These are phyloP conservation scores for Penicillium sp. DNA, from an alignment of 2,329 filamentous ascomycete species.

Conservation along the genomic window DNA sequence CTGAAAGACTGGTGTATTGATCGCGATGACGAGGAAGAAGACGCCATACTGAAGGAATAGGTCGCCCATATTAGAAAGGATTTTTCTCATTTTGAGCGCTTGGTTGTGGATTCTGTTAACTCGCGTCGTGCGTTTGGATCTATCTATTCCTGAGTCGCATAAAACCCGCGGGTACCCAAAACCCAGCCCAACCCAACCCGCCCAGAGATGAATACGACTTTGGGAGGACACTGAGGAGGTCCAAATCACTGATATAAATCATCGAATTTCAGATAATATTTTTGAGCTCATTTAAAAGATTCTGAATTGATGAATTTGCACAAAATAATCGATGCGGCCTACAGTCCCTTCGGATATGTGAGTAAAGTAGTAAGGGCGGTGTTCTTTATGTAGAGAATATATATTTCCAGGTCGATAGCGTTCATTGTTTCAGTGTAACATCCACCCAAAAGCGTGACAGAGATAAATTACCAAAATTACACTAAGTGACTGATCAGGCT, in stretches of 20 bases:
- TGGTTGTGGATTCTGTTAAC: background rate
- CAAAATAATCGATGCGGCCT: constrained; percentile 5
- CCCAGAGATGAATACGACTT: constrained; percentile 3
- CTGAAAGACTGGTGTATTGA: background rate
- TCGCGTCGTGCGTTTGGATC: constrained; percentile 3
- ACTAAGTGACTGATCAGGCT: constrained; percentile 9
- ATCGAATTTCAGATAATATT: constrained; percentile 2
- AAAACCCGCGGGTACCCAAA: constrained; percentile 11
- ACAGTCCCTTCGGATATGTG: background rate
- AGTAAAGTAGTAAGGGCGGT: background rate
- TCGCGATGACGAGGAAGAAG: constrained; percentile 1
- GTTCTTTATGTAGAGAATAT: background rate
- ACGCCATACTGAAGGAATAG: background rate
- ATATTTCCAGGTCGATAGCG: background rate
- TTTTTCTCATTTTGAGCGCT: background rate
- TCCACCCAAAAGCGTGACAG: constrained; percentile 2
- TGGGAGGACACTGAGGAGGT: constrained; percentile 3
- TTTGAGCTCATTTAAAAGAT: background rate
- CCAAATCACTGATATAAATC: background rate
- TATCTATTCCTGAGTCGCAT: constrained; percentile 1
- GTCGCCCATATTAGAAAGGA: background rate
- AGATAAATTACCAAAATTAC: constrained; percentile 12
- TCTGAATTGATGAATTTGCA: background rate
- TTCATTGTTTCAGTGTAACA: background rate
- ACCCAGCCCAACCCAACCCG: constrained; percentile 4